phyloP scores from a whole-genome alignment of 495 filamentous ascomycete genomes.

The Tuber umbilicatum region DNA sequence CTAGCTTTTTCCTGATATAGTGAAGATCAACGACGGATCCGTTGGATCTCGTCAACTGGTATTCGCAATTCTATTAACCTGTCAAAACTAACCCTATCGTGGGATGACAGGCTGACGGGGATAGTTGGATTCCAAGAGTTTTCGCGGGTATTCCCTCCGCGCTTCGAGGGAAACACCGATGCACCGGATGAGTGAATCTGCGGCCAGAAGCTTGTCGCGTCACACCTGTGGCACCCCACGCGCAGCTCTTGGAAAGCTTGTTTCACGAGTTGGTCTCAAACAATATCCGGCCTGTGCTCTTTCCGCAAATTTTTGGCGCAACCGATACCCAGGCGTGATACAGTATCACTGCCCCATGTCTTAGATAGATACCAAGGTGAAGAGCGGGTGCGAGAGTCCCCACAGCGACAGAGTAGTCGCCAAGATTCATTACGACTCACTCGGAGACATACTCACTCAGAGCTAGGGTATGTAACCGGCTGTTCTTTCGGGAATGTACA shows the following conservation, averaged over 20 bases:
- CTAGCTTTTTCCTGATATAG: no score
- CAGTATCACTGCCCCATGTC: background rate
- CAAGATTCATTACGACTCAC: background rate
- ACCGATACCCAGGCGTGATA: background rate
- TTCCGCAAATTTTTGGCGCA: background rate
- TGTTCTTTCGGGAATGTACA: constrained; percentile 1
- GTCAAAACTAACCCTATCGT: no score
- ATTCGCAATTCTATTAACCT: no score
- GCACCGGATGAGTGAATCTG: background rate
- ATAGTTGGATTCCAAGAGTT: no score
- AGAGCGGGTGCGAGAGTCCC: background rate
- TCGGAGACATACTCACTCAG: background rate
- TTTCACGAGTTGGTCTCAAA: background rate
- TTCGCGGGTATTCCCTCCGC: background rate
- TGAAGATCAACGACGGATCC: no score
- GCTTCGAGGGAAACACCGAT: background rate
- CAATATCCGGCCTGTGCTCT: background rate
- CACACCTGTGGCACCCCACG: background rate
- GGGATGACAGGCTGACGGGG: no score
- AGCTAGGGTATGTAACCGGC: background rate
- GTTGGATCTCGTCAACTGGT: no score
- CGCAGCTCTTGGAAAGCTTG: constrained; percentile 6
- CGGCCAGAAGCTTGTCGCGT: background rate
- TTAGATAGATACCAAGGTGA: background rate
- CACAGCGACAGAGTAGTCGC: background rate